These are phyloP conservation scores for Colletotrichum magnum DNA, from an alignment of 2,329 filamentous ascomycete species.

Conservation along the genomic window DNA sequence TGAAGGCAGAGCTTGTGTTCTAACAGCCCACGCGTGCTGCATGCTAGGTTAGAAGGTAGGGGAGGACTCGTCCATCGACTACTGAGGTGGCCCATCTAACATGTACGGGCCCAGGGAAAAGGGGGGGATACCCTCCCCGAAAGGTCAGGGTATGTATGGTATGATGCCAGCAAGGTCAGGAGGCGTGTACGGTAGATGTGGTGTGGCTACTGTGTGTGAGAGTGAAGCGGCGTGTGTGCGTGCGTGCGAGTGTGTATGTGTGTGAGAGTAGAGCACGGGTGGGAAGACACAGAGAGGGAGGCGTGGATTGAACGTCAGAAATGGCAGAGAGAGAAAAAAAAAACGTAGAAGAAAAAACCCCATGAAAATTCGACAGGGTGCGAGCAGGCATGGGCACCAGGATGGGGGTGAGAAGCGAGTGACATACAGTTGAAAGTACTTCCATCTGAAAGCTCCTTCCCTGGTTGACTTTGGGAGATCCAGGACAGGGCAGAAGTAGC, in stretches of 20 bases:
- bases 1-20: constrained; percentile 43
- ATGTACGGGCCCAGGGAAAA: constrained; percentile 14
- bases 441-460: constrained; percentile 20
- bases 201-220: constrained; percentile 26
- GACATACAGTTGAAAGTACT: constrained; percentile 19
- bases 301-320: constrained; percentile 25
- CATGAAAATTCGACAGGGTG: constrained; percentile 29
- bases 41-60: constrained; percentile 8
- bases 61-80: constrained; percentile 5
- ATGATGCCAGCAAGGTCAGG: constrained; percentile 29
- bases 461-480: constrained; percentile 8
- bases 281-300: neutral
- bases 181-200: constrained; percentile 14
- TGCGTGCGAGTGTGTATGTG: neutral
- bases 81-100: constrained; percentile 24
- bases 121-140: constrained; percentile 5
- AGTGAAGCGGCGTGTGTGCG: constrained; percentile 2
- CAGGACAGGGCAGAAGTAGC: constrained; percentile 26
- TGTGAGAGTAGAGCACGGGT: constrained; percentile 1
- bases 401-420: constrained; percentile 35
- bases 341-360: constrained; percentile 7
- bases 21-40: constrained; percentile 29
- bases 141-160: constrained; percentile 21
- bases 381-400: constrained; percentile 5
- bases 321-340: constrained; percentile 3